These are phyloP conservation scores for Scheffersomyces parashehatae DNA, from an alignment of 1,139 yeast species.

Conservation along the genomic window DNA sequence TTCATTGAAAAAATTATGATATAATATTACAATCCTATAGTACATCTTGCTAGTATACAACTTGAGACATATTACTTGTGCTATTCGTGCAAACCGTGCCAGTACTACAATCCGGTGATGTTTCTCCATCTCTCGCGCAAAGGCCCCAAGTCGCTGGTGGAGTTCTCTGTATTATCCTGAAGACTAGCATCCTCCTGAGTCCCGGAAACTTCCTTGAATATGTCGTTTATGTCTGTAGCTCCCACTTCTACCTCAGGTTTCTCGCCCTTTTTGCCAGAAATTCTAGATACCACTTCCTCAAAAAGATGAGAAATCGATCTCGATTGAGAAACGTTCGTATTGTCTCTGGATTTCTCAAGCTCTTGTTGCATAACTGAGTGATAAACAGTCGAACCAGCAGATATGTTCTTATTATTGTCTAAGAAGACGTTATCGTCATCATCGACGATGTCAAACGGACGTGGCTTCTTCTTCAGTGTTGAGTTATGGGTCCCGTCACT, in stretches of 20 bases:
- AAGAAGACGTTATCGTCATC: constrained; percentile 34
- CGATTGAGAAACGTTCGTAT: constrained; percentile 23
- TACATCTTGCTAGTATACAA: background rate
- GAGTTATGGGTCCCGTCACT: background rate
- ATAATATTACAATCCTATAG: background rate
- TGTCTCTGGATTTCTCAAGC: constrained; percentile 16
- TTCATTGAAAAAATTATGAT: background rate
- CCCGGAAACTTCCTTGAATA: constrained; percentile 4
- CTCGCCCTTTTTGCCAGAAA: background rate
- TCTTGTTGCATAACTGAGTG: constrained; percentile 27
- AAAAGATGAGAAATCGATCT: constrained; percentile 33
- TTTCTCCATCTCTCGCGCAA: constrained; percentile 1
- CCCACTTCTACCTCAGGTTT: constrained; percentile 4
- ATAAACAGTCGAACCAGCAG: constrained; percentile 31
- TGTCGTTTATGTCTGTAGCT: constrained; percentile 4
- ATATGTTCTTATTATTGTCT: constrained; percentile 19
- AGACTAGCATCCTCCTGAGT: constrained; percentile 12
- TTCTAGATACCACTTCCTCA: constrained; percentile 23
- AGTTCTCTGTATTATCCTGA: constrained; percentile 21
- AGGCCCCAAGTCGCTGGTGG: constrained; percentile 35
- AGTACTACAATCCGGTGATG: constrained; percentile 2
- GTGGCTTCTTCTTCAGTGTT: background rate
- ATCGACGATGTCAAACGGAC: constrained; percentile 3
- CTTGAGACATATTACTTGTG: no score
- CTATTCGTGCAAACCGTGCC: background rate